Base-by-base conservation (phyloP, 2,329 filamentous ascomycete genomes). In the Chaetomiaceae sp. region DNA sequence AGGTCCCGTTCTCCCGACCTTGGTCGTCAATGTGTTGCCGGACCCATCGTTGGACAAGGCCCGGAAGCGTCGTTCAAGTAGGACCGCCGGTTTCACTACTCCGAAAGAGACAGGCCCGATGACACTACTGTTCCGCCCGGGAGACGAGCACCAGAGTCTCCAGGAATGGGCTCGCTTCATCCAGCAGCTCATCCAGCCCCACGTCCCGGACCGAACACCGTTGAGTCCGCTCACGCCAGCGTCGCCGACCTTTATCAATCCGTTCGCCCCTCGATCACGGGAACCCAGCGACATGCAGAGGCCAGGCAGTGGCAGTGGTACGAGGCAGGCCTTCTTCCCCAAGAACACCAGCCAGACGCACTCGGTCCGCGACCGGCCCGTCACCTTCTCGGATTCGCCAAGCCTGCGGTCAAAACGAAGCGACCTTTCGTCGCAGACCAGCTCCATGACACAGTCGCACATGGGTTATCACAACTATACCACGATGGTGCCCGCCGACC, bases 1-100 rank as follows among this genome's bases (percentile, higher is more conserved):
- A 62, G 79, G 78, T 0, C 77, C 80, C 11, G 72, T 78, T 4
- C 68, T 82, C 7, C 81, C 81, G 1, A 86, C 83, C 6, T 73
- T 87, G 12, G 71, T 84, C 42, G 64, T 86, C 34, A 79, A 72
- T 58, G 69, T 86, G 44, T 72, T 74, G 20, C 73, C 75, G 19
- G 77, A 79, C 59, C 72, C 75, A 1, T 61, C 68, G 8, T 73
- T 76, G 34, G 82, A 85, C 59, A 84, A 82, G 65, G 72, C 83
- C 58, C 78, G 81, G 51, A 86, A 85, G 62, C 78, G 83, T 46
- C 76, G 83, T 55, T 86, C 83, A 43, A 86, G 83, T 60, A 76
- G 83, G 56, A 80, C 83, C 3, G 77, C 79, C 4, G 80, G 79
- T 3, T 70, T 86, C 20, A 77, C 76, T 9, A 67, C 72, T 6